These are phyloP conservation scores for Meyerozyma smithsonii DNA, from an alignment of 1,139 yeast species.

Conservation along the genomic window DNA sequence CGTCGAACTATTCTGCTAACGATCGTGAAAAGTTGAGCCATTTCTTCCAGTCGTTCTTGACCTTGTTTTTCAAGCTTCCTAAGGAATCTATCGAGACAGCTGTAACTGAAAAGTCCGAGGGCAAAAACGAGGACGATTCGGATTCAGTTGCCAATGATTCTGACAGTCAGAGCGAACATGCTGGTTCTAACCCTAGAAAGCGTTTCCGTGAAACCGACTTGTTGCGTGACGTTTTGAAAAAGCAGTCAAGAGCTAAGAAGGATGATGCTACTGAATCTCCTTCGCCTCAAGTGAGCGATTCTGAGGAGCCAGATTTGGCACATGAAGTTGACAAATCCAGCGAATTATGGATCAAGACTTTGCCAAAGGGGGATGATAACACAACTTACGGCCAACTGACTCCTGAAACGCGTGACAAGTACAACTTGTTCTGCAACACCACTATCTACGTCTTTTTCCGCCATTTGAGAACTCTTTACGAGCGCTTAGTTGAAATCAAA, in stretches of 20 bases:
- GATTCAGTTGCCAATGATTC: constrained; percentile 3
- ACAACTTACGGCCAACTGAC: constrained; percentile 15
- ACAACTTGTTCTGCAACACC: constrained; percentile 86
- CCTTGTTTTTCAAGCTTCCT: constrained; percentile 60
- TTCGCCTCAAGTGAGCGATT: constrained; percentile 23
- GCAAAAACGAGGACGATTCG: constrained; percentile 9
- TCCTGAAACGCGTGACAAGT: constrained; percentile 41
- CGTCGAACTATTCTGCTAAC: constrained; percentile 69
- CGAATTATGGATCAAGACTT: constrained; percentile 60
- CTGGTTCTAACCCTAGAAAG: constrained; percentile 28
- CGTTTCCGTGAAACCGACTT: constrained; percentile 63
- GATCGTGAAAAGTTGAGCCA: constrained; percentile 78
- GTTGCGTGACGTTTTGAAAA: constrained; percentile 70
- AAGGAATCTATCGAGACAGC: constrained; percentile 27
- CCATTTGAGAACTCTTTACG: constrained; percentile 74
- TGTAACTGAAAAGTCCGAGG: constrained; percentile 10
- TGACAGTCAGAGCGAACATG: constrained; percentile 8
- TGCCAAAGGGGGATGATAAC: constrained; percentile 14
- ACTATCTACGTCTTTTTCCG: constrained; percentile 89
- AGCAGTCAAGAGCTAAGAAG: constrained; percentile 48
- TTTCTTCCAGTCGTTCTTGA: constrained; percentile 66
- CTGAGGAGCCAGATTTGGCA: constrained; percentile 28
- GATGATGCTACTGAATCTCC: constrained; percentile 35
- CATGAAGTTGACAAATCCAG: constrained; percentile 56
- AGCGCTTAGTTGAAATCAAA: constrained; percentile 76